Conservation (phyloP, 768 basidiomycete species). For the Neoboletus subvelutipes region DNA sequence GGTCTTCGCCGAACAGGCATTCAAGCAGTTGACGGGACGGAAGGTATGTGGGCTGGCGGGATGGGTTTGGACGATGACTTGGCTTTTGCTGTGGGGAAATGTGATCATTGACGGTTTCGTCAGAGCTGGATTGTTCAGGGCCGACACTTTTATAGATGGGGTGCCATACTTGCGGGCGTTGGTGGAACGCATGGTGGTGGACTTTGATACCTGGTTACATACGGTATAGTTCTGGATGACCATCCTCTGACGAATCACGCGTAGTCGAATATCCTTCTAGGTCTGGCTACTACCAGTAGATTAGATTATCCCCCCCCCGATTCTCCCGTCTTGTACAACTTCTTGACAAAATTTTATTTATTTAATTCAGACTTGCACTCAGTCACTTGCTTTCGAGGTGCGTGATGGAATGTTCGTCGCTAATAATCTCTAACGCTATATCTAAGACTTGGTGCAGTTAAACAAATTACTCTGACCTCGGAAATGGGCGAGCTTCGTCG, state of each 20-base stretch:
- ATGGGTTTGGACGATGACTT: slow-evolving; percentile 36
- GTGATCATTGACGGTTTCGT: slow-evolving; percentile 19
- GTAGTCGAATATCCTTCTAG: neutral
- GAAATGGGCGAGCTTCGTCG: no score
- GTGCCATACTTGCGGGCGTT: neutral
- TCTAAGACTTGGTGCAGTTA: no score
- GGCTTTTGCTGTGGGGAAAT: slow-evolving; percentile 26
- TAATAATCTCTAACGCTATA: no score
- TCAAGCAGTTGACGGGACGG: slow-evolving; percentile 22
- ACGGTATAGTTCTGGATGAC: neutral
- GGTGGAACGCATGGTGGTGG: neutral
- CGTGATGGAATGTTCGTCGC: no score
- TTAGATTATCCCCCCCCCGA: neutral
- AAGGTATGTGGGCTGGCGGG: slow-evolving; percentile 31
- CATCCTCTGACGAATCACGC: neutral
- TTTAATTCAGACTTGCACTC: no score
- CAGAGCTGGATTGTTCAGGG: no score
- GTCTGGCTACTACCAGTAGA: neutral
- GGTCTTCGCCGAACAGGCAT: slow-evolving; percentile 42
- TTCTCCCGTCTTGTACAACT: neutral
- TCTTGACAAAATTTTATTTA: no score
- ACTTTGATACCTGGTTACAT: neutral
- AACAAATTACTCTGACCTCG: no score
- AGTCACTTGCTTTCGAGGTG: no score
- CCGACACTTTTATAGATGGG: neutral